phyloP scores from a whole-genome alignment of 192 early-diverging fungal genomes.

The Dispira parvispora region DNA sequence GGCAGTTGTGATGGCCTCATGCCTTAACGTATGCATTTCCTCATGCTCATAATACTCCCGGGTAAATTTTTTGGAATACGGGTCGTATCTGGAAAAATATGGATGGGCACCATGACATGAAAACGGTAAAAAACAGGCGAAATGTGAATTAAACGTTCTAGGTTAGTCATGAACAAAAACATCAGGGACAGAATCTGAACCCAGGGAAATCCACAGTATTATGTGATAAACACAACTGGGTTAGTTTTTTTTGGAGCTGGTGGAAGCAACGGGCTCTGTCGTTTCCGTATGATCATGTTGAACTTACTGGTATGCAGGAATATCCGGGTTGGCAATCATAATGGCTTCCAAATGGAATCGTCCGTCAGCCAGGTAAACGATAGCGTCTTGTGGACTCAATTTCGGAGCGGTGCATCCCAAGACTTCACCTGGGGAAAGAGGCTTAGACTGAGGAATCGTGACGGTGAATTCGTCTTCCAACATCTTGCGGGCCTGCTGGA shows the following conservation, averaged over 20 bases:
- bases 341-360: constrained; percentile 97
- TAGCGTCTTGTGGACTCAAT: constrained; percentile 49
- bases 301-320: constrained; percentile 50
- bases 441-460: constrained; percentile 81
- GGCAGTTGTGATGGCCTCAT: constrained; percentile 62
- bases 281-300: background rate
- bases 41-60: constrained; percentile 84
- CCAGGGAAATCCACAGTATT: no score
- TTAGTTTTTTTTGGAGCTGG: no score
- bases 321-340: constrained; percentile 90
- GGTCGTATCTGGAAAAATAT: constrained; percentile 50
- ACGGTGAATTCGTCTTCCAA: constrained; percentile 48
- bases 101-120: no score
- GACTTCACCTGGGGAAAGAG: constrained; percentile 88
- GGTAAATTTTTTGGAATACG: constrained; percentile 83
- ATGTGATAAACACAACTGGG: no score
- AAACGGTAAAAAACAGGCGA: no score
- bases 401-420: constrained; percentile 91
- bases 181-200: no score
- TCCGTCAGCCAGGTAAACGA: constrained; percentile 84
- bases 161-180: no score
- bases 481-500: constrained; percentile 38
- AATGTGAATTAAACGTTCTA: no score
- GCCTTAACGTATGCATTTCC: constrained; percentile 77
- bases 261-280: no score